Evolutionary conservation across 208 protist genomes (phyloP), one percentile per base, ranked within the genome.

Genomic region (Willaertia magna): DNA sequence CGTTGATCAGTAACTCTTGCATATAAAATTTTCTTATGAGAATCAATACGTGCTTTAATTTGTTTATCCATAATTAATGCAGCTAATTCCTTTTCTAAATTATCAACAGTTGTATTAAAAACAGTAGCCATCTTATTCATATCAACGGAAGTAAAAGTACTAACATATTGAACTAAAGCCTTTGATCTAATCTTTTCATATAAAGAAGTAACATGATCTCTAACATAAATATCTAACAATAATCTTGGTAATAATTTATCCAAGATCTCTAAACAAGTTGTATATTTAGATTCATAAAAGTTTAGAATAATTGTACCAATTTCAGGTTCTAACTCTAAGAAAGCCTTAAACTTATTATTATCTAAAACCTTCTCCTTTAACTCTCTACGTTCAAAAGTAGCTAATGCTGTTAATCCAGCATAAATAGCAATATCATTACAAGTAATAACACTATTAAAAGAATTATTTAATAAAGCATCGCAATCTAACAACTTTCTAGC

Each of bases 11-110:
- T 87, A 4, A 85, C 76, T 42, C 89, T 42, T 4, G 91, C 85
- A 51, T 93, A 88, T 0, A 93, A 76, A 30, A 91, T 87, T 85
- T 94, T 95, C 61, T 93, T 92, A 52, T 94, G 91, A 47, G 78
- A 88, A 88, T 96, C 93, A 85, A 96, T 96, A 82, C 94, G 86
- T 4, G 94, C 93, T 52, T 88, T 39, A 52, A 96, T 94, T 0
- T 85, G 43, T 39, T 88, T 88, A 0, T 93, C 89, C 51, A 89
- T 88, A 88, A 96, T 96, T 0, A 96, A 86, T 59, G 76, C 83
- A 14, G 90, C 84, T 16, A 96, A 84, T 82, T 94, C 91, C 79
- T 88, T 87, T 78, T 94, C 91, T 3, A 96, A 85, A 4, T n/a
- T 48, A 11, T 11, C 34, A 22, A 93, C 78, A n/a, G 47, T 85